A percentile compares a stretch with the other conserved stretches of the same genome.
phyloP scores from a whole-genome alignment of 2,329 filamentous ascomycete species.

The Botryotinia convoluta region DNA sequence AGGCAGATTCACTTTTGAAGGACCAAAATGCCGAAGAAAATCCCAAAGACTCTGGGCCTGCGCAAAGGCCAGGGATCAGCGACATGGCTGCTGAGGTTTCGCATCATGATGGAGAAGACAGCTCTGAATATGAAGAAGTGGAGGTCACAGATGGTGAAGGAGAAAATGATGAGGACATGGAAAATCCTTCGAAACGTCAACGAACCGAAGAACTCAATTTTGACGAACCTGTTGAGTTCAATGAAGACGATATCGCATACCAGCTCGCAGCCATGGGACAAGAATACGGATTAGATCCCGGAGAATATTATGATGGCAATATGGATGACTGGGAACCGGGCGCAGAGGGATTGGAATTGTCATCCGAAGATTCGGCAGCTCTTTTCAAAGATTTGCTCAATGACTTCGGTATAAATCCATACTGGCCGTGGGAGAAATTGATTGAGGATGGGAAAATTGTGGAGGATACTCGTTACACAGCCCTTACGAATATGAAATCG shows the following conservation, averaged over 20 bases:
- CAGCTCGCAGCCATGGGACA: constrained; percentile 88
- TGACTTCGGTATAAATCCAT: constrained; percentile 80
- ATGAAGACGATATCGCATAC: constrained; percentile 90
- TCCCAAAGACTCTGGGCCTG: constrained; percentile 35
- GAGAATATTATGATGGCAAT: constrained; percentile 68
- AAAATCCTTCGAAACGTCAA: constrained; percentile 50
- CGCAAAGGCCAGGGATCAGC: constrained; percentile 27
- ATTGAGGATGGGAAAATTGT: constrained; percentile 79
- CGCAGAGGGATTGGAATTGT: constrained; percentile 66
- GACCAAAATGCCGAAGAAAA: constrained; percentile 29
- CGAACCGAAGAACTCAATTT: constrained; percentile 44
- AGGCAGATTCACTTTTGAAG: constrained; percentile 42
- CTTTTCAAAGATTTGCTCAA: constrained; percentile 85
- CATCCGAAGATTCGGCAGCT: constrained; percentile 70
- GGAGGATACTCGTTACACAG: constrained; percentile 83
- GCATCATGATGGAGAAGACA: constrained; percentile 50
- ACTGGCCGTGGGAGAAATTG: constrained; percentile 86
- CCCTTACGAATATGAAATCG: constrained; percentile 74
- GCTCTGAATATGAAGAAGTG: constrained; percentile 66
- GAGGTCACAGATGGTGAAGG: constrained; percentile 48
- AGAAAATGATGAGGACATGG: constrained; percentile 48
- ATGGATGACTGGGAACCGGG: constrained; percentile 66
- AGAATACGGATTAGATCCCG: constrained; percentile 75
- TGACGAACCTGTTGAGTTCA: constrained; percentile 68
- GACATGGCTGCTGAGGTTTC: constrained; percentile 20